These are phyloP conservation scores for Hanseniaspora pseudoguilliermondii DNA, from an alignment of 805 yeast species.

Conservation along the genomic window DNA sequence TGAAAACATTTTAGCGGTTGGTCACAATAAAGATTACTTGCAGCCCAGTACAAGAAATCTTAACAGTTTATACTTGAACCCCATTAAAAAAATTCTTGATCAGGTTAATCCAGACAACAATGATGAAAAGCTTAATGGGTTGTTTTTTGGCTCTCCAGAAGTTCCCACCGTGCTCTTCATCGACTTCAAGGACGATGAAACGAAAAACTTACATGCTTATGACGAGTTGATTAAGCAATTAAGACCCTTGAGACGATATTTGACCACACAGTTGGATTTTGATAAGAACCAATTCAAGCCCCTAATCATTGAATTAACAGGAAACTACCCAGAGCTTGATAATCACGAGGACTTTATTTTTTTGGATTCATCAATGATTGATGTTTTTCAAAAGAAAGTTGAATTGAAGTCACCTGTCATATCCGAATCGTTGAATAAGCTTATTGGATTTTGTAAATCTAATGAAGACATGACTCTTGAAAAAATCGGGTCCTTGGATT, in stretches of 20 bases:
- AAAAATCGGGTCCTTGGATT: conserved; percentile 9
- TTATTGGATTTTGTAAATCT: conserved; percentile 17
- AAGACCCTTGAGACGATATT: conserved; percentile 34
- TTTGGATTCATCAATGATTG: conserved; percentile 19
- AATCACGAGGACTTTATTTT: background rate
- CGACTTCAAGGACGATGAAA: conserved; percentile 38
- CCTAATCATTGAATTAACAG: conserved; percentile 51
- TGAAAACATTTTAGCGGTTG: conserved; percentile 41
- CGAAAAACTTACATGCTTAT: conserved; percentile 35
- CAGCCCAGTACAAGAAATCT: conserved; percentile 34
- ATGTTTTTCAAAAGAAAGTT: conserved; percentile 8
- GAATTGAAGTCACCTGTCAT: conserved; percentile 24
- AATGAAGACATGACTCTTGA: conserved; percentile 4
- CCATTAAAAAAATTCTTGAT: conserved; percentile 37
- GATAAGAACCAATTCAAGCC: conserved; percentile 29
- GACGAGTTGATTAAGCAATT: conserved; percentile 31
- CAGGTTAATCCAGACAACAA: conserved; percentile 30
- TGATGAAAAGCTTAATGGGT: conserved; percentile 26
- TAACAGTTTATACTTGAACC: conserved; percentile 39
- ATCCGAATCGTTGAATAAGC: conserved; percentile 31
- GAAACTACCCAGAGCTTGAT: conserved; percentile 37
- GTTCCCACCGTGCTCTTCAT: conserved; percentile 48
- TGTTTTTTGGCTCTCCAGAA: conserved; percentile 34
- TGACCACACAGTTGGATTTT: conserved; percentile 26
- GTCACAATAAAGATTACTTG: conserved; percentile 43